Conservation (phyloP, 2,329 filamentous ascomycete genomes). For the Cercospora berteroae region DNA sequence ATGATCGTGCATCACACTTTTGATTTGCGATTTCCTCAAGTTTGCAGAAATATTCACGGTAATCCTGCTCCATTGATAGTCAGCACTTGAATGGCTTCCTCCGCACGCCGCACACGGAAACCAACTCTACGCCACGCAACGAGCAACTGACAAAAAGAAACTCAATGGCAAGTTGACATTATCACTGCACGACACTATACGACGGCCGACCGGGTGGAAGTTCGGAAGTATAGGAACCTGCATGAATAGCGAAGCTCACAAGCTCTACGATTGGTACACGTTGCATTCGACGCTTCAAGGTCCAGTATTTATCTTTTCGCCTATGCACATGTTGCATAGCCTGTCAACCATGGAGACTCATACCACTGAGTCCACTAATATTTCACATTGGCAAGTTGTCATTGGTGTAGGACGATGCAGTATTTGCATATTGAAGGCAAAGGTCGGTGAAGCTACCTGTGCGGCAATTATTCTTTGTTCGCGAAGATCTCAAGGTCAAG, state of each 20-base stretch:
- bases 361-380: background rate
- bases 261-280: constrained; percentile 12
- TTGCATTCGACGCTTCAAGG: constrained; percentile 4
- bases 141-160: background rate
- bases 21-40: background rate
- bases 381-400: background rate
- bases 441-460: background rate
- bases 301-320: background rate
- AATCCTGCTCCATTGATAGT: background rate
- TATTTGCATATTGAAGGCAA: background rate
- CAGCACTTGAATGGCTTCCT: background rate
- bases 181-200: background rate
- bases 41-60: background rate
- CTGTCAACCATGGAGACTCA: background rate
- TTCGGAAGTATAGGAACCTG: constrained; percentile 2
- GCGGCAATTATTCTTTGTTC: background rate
- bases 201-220: background rate
- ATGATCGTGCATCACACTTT: background rate
- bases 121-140: background rate
- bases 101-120: background rate
- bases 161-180: background rate
- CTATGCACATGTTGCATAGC: background rate
- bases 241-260: background rate
- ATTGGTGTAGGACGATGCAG: background rate
- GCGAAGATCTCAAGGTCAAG: background rate